Evolutionary conservation across 2,329 filamentous ascomycete species (phyloP), one percentile per base, ranked within the genome.

Genomic region (Drechslera avenae): DNA sequence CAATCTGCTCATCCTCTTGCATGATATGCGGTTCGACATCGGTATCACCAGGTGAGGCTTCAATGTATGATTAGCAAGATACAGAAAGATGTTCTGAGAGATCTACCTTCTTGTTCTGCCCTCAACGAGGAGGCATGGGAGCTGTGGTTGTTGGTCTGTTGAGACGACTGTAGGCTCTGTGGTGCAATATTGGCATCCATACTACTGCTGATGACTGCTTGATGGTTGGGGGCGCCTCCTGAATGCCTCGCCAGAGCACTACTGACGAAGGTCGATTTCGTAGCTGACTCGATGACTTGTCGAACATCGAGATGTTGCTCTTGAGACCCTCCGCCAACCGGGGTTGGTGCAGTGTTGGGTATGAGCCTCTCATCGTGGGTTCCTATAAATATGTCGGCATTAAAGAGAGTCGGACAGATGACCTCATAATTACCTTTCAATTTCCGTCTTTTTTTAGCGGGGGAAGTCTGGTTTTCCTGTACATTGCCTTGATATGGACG

Each of bases 1-100:
- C 36, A 39, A 39, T 39, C 36, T 39, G 36, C 16, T 39, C 36
- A 39, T 26, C 36, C 7, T 39, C 16, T 39, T 12, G 36, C 36
- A 23, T 39, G 36, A 39, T 39, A 39, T 39, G 19, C 36, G 36
- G 36, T 39, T 39, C 36, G 36, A 39, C 36, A n/a, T 39, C 19
- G 36, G 36, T 39, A 39, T 39, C 19, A 39, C 36, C 36, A 17
- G 36, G 23, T 14, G 36, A 39, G 36, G 36, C 36, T 39, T 39
- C 36, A 39, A 39, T 39, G 17, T 39, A 39, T 21, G 36, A 39
- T 39, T 39, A 39, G 36, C 36, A 39, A 23, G 36, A 39, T 39
- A n/a, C 8, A 39, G 10, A 23, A 39, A 39, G 23, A 13, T 7
- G 10, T 19, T 39, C 13, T 39, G 36, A 39, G 36, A 39, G 36